phyloP scores from a whole-genome alignment of 257 asterid species.

The Galeopsis tetrahit region DNA sequence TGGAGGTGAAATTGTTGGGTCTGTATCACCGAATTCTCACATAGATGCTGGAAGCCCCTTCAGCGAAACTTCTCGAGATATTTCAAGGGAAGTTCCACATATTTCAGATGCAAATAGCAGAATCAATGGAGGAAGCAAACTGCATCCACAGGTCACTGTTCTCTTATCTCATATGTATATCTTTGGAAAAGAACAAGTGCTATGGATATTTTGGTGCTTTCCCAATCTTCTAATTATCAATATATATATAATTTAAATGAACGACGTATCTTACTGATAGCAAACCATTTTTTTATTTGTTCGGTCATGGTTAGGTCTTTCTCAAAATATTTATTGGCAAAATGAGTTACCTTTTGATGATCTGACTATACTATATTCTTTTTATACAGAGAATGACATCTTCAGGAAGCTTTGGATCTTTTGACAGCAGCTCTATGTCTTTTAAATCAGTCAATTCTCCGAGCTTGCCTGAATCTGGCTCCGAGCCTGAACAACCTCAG shows the following conservation, averaged over 20 bases:
- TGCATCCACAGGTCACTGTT: conserved; percentile 62
- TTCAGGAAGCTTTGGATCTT: conserved; percentile 68
- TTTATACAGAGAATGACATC: conserved; percentile 66
- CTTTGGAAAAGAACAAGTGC: not conserved
- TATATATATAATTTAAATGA: not conserved
- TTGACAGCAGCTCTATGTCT: conserved; percentile 56
- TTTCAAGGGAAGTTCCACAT: conserved; percentile 46
- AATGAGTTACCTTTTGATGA: not conserved
- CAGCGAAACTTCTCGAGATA: conserved; percentile 64
- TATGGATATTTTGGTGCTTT: not conserved
- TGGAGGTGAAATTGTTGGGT: conserved; percentile 63
- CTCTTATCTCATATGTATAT: conserved; percentile 25
- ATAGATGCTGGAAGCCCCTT: conserved; percentile 64
- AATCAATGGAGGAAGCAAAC: conserved; percentile 34
- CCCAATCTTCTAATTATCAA: not conserved
- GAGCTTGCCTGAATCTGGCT: conserved; percentile 40
- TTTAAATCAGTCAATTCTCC: conserved; percentile 46
- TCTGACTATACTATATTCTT: conserved; percentile 38
- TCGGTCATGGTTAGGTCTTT: not conserved
- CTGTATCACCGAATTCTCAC: conserved; percentile 64
- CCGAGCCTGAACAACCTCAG: conserved; percentile 47
- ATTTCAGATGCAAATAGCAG: conserved; percentile 37
- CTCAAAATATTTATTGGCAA: not conserved
- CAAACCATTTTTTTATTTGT: not conserved
- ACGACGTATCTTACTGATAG: not conserved